phyloP scores from a whole-genome alignment of 352 stramenopile species.

The Achlya hypogyna region DNA sequence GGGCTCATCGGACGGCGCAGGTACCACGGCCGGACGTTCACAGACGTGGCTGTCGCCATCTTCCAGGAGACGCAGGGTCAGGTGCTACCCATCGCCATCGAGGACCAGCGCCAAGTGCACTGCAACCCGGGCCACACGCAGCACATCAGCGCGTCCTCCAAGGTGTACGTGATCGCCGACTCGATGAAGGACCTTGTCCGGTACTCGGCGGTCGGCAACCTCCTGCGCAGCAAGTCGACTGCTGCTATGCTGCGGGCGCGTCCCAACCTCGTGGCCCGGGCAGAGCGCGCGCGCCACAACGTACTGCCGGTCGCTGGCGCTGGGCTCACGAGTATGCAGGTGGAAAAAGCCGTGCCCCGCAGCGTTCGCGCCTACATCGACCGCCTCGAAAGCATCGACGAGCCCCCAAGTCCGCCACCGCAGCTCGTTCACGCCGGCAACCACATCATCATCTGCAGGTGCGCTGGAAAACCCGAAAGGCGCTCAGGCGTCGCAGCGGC shows the following conservation, averaged over 20 bases:
- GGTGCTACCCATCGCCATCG: constrained; percentile 65
- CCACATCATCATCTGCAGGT: constrained; percentile 80
- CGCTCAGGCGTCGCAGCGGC: not conserved
- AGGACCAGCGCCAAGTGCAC: constrained; percentile 48
- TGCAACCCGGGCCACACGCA: constrained; percentile 68
- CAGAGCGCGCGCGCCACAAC: constrained; percentile 56
- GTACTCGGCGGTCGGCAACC: constrained; percentile 22
- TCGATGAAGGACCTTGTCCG: constrained; percentile 44
- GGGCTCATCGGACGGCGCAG: not conserved
- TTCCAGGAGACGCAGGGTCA: constrained; percentile 60
- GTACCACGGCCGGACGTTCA: constrained; percentile 70
- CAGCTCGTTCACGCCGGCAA: constrained; percentile 37
- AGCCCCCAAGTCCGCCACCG: constrained; percentile 33
- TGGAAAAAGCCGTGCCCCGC: constrained; percentile 54
- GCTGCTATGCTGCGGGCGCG: not conserved
- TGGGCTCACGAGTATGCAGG: not conserved
- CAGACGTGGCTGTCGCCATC: constrained; percentile 52
- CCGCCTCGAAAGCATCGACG: constrained; percentile 31
- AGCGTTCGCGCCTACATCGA: constrained; percentile 52
- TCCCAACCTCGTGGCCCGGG: constrained; percentile 37
- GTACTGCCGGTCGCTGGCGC: not conserved
- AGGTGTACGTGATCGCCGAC: constrained; percentile 70
- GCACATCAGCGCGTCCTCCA: constrained; percentile 39
- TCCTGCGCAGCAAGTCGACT: not conserved
- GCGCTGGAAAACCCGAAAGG: too few relatives aligned